These are phyloP conservation scores for Mucuna pruriens DNA, from an alignment of 306 rosid genomes.

Conservation along the genomic window DNA sequence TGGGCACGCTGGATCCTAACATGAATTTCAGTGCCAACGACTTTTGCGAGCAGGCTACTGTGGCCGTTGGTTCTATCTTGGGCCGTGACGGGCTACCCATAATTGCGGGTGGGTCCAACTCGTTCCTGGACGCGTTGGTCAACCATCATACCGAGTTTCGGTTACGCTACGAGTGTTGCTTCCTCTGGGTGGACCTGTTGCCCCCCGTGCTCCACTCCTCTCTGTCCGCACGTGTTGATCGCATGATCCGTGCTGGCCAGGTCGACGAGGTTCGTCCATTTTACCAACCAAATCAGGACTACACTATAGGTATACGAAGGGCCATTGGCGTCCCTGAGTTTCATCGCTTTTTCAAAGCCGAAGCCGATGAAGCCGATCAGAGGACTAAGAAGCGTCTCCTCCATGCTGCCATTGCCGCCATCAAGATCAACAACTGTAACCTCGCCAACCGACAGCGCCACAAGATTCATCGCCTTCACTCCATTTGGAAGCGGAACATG, in stretches of 20 bases:
- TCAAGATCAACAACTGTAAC: constrained; percentile 43
- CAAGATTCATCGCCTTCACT: constrained; percentile 46
- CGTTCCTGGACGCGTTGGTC: constrained; percentile 49
- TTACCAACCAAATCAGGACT: constrained; percentile 25
- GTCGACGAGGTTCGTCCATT: constrained; percentile 37
- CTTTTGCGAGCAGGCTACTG: constrained; percentile 40
- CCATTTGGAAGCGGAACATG: constrained; percentile 43
- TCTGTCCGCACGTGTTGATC: constrained; percentile 43
- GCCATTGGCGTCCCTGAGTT: constrained; percentile 59
- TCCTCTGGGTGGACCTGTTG: constrained; percentile 51
- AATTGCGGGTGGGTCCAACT: constrained; percentile 59
- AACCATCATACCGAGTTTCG: constrained; percentile 38
- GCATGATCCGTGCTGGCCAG: constrained; percentile 47
- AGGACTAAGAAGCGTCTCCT: constrained; percentile 30
- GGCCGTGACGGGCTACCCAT: constrained; percentile 44
- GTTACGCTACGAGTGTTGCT: constrained; percentile 39
- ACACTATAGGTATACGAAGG: constrained; percentile 41
- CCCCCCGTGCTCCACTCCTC: constrained; percentile 45
- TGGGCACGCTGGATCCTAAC: constrained; percentile 34
- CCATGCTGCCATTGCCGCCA: constrained; percentile 36
- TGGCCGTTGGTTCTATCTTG: constrained; percentile 37
- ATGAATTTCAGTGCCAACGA: constrained; percentile 28
- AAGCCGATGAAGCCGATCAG: constrained; percentile 2
- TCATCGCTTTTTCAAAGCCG: constrained; percentile 28
- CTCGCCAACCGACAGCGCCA: constrained; percentile 45